Base-by-base conservation (phyloP, 345 rosid genomes). In the Melaleuca alternifolia region DNA sequence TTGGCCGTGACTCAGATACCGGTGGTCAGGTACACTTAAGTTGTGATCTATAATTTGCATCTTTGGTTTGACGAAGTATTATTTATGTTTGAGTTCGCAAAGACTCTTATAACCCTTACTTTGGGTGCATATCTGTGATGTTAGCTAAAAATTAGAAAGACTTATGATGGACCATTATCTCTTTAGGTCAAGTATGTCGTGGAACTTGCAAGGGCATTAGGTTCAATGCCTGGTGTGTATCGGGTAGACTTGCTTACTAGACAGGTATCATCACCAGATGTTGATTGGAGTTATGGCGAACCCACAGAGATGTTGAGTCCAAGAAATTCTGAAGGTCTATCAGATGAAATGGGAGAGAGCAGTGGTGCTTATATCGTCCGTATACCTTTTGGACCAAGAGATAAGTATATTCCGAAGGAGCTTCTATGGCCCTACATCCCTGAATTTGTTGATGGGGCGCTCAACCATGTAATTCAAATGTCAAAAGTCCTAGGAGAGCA, bases 401-500 rank as follows among this genome's bases (percentile, higher is more conserved):
- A 95, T 83, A 92, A 95, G 90, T 98, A 98, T 86, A 90, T 94
- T 52, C 93, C 96, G 18, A 98, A 98, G 91, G 99, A 98, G 91
- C 94, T 91, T 88, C 88, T 98, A 46, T 98, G 99, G 99, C 99
- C 98, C 87, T 92, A 98, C 89, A 98, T 96, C 86, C 93, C 98
- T 54, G 99, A 98, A 91, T 98, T 96, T 92, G 99, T 96, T 90
- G 99, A 98, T 87, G 99, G 99, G 51, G 99, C 99, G 53, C 96
- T 98, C 82, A 93, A 57, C 92, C 98, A 98, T 89, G 90, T 98
- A 84, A 96, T 96, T 86, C 99, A 94, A 89, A 98, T 98, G 98
- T 95, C 99, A 85, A 96, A 92, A 90, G 99, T 95, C 91, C 94
- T 96, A 18, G 99, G 98, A 51, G 99, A 96, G 92, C 98, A 98